These are phyloP conservation scores for Rhodamnia argentea DNA, from an alignment of 345 rosid genomes.

Conservation along the genomic window DNA sequence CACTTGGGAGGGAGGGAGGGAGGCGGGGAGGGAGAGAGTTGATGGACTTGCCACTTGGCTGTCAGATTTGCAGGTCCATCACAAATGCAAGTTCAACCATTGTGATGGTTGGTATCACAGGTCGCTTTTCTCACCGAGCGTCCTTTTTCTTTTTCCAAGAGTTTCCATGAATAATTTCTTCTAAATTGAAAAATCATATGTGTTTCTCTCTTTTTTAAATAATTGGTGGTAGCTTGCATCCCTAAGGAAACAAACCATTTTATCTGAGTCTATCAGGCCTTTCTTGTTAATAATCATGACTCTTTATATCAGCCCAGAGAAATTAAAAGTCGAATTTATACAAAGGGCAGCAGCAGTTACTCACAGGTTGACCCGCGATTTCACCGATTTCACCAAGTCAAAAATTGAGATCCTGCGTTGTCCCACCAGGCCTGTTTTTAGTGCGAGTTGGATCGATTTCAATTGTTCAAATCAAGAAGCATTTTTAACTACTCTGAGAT, in stretches of 20 bases:
- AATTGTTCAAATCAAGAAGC: background rate
- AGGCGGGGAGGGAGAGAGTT: background rate
- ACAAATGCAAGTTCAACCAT: background rate
- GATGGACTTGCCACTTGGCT: background rate
- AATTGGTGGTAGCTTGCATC: background rate
- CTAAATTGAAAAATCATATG: too few species aligned
- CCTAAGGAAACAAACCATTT: background rate
- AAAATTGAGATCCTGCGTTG: background rate
- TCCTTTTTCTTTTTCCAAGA: background rate
- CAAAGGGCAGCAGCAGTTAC: background rate
- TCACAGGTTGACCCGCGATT: background rate
- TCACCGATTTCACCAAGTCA: background rate
- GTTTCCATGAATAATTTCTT: background rate
- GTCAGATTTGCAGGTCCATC: background rate
- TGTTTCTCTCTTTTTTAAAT: background rate
- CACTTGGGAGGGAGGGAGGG: background rate
- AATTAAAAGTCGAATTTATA: background rate
- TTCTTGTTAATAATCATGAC: background rate
- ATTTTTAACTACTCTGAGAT: background rate
- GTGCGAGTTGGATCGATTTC: background rate
- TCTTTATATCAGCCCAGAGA: background rate
- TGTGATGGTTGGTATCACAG: background rate
- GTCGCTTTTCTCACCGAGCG: background rate
- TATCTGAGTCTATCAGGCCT: background rate
- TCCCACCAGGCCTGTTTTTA: background rate